Conservation (phyloP, 148 eudicot genomes). For the Polygonum aviculare region DNA sequence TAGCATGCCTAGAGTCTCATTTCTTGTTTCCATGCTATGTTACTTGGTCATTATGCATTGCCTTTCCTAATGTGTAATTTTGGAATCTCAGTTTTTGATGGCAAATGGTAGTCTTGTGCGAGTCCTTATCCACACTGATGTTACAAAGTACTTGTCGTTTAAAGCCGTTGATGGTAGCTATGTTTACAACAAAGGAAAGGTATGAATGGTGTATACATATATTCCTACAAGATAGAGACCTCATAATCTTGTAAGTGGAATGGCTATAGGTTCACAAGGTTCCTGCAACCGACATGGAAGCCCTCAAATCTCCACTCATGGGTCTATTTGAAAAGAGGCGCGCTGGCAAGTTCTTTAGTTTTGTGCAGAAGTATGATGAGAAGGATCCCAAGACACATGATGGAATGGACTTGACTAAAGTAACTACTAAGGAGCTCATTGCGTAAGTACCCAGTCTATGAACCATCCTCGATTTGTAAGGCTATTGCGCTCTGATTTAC, state of each 20-base stretch:
- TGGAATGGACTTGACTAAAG: conserved; percentile 81
- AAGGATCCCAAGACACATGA: conserved; percentile 74
- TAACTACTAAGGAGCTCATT: conserved; percentile 75
- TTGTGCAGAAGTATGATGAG: conserved; percentile 80
- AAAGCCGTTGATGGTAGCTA: conserved; percentile 97
- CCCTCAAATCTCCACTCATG: conserved; percentile 92
- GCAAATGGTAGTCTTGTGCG: conserved; percentile 96
- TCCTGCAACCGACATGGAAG: conserved; percentile 98
- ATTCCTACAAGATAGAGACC: no score
- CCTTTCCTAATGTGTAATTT: conserved; percentile 4
- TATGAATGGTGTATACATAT: conserved; percentile 12
- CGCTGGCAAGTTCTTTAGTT: conserved; percentile 79
- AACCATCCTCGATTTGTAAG: not conserved
- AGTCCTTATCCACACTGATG: conserved; percentile 94
- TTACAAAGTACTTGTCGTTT: conserved; percentile 76
- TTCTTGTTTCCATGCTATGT: not conserved
- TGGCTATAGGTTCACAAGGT: conserved; percentile 74
- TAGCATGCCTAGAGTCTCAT: not conserved
- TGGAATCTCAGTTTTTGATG: conserved; percentile 60
- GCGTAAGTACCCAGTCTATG: conserved; percentile 47
- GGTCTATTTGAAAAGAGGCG: conserved; percentile 95
- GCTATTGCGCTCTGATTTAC: not conserved
- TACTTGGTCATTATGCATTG: not conserved
- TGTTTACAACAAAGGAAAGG: conserved; percentile 96
- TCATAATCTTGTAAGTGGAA: not conserved